phyloP scores from a whole-genome alignment of 768 basidiomycete species.

The Coprinopsis cinerea region DNA sequence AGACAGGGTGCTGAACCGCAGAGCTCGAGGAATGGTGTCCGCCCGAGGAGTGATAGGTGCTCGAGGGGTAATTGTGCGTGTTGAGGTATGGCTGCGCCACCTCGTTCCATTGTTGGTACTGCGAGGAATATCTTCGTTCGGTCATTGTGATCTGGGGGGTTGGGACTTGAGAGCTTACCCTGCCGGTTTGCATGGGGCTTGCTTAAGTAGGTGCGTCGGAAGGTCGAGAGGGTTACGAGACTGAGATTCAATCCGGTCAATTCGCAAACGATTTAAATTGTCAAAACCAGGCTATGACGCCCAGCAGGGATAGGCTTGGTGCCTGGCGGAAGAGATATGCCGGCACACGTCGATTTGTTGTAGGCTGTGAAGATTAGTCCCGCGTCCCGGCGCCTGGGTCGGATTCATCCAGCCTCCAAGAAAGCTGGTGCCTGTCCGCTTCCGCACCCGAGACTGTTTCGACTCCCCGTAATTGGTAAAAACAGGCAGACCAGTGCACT shows the following conservation, averaged over 20 bases:
- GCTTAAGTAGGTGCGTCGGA: constrained; percentile 6
- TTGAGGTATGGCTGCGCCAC: constrained; percentile 1
- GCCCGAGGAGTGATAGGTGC: not conserved
- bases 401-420: constrained; percentile 7
- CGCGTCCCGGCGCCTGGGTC: constrained; percentile 11
- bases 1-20: not conserved
- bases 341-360: constrained; percentile 11
- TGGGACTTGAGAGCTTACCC: not conserved
- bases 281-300: constrained; percentile 11
- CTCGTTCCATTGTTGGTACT: constrained; percentile 8
- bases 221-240: constrained; percentile 10
- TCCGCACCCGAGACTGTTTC: constrained; percentile 2
- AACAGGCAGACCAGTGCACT: not conserved
- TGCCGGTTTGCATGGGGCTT: constrained; percentile 4
- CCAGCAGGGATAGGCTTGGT: constrained; percentile 13
- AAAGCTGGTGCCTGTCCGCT: not conserved
- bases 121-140: constrained; percentile 6
- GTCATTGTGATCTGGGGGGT: constrained; percentile 6
- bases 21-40: not conserved
- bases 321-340: constrained; percentile 16
- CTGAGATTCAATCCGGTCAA: constrained; percentile 10
- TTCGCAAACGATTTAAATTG: constrained; percentile 14
- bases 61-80: not conserved
- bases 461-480: not conserved
- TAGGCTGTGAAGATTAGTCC: constrained; percentile 10